phyloP scores from a whole-genome alignment of 768 basidiomycete genomes.

The Boletus vinaceobasis region DNA sequence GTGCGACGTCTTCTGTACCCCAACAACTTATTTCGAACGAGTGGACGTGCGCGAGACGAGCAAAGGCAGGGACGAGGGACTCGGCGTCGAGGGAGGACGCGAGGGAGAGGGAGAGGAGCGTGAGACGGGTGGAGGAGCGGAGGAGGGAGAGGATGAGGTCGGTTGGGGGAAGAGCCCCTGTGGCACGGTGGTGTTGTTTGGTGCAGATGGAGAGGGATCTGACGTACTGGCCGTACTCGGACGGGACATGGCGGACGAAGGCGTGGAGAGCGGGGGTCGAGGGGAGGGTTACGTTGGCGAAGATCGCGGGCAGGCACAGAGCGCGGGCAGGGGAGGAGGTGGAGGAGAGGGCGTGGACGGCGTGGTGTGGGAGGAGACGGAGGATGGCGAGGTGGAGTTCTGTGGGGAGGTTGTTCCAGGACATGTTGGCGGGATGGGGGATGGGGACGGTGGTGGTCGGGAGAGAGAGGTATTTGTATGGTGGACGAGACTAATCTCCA shows the following conservation, averaged over 20 bases:
- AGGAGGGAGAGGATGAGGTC: slow-evolving; percentile 52
- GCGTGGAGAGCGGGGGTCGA: slow-evolving; percentile 42
- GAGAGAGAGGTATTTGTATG: not conserved
- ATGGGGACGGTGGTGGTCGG: too few relatives aligned
- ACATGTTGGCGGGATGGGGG: slow-evolving; percentile 4
- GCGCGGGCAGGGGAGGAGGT: slow-evolving; percentile 50
- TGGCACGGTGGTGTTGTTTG: slow-evolving; percentile 28
- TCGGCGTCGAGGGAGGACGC: slow-evolving; percentile 22
- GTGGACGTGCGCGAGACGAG: slow-evolving; percentile 14
- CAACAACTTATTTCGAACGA: slow-evolving; percentile 21
- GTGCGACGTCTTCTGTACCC: slow-evolving; percentile 33
- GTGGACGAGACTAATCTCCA: slow-evolving; percentile 11
- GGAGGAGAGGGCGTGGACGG: slow-evolving; percentile 45
- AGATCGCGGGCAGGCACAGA: slow-evolving; percentile 55
- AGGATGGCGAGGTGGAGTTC: slow-evolving; percentile 65
- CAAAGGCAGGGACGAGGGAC: slow-evolving; percentile 21
- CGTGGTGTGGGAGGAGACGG: slow-evolving; percentile 42
- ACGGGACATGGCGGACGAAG: slow-evolving; percentile 58
- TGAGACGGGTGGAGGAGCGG: slow-evolving; percentile 44
- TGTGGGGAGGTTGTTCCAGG: slow-evolving; percentile 58
- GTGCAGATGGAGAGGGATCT: slow-evolving; percentile 47
- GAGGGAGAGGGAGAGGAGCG: slow-evolving; percentile 25
- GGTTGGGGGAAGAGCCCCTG: slow-evolving; percentile 34
- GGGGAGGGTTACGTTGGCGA: slow-evolving; percentile 54
- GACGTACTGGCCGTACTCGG: slow-evolving; percentile 50